phyloP scores from a whole-genome alignment of 192 early-diverging fungal genomes.

The Coemansia sp. region DNA sequence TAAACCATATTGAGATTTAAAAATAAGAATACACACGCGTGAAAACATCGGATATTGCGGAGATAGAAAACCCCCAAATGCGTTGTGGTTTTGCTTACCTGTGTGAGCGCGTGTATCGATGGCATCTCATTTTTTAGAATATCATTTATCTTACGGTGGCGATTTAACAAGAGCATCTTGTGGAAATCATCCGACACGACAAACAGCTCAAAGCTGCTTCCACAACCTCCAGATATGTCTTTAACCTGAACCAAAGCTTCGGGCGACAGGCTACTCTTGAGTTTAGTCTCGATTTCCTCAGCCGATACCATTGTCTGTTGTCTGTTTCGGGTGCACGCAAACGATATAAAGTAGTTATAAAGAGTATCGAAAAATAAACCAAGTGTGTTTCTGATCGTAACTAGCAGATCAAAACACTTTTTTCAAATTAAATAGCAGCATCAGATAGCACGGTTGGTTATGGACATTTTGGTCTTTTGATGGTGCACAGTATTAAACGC shows the following conservation, averaged over 20 bases:
- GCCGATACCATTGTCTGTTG: constrained; percentile 8
- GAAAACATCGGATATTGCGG: background rate
- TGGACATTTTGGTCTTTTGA: no score
- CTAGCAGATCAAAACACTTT: background rate
- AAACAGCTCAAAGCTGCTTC: constrained; percentile 83
- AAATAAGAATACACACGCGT: no score
- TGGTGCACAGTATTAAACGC: no score
- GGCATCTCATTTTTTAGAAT: constrained; percentile 81
- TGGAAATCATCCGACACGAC: constrained; percentile 74
- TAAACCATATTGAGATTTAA: no score
- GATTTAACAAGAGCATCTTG: constrained; percentile 68
- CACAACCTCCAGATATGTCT: constrained; percentile 73
- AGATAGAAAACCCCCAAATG: background rate
- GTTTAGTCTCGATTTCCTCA: constrained; percentile 14
- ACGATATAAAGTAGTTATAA: background rate
- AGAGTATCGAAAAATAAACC: background rate
- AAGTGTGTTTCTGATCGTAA: background rate
- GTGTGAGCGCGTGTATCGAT: constrained; percentile 68
- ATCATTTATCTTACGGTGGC: constrained; percentile 82
- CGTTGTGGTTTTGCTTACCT: constrained; percentile 9
- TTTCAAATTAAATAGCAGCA: no score
- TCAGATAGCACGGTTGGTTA: no score
- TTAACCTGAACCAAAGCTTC: constrained; percentile 13
- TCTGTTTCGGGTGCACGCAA: background rate
- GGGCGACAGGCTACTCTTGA: background rate